These are phyloP conservation scores for Trypanosomatidae sp. DNA, from an alignment of 208 protist genomes.

Conservation along the genomic window DNA sequence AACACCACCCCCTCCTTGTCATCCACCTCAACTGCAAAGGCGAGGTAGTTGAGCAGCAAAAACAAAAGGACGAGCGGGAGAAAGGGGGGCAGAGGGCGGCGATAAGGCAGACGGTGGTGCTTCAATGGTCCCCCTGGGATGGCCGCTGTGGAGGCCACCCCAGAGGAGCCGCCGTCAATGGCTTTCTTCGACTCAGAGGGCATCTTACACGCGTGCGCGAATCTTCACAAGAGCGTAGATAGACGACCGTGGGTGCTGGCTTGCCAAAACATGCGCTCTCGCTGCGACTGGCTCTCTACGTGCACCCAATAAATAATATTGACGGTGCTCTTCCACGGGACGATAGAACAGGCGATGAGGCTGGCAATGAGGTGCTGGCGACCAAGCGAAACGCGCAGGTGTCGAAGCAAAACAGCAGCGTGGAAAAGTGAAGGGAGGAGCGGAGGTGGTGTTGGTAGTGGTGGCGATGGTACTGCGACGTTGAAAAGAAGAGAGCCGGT, in stretches of 20 bases:
- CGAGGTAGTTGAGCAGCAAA: conserved; percentile 66
- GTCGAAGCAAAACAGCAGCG: not conserved
- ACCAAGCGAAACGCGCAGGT: not conserved
- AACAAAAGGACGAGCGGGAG: conserved; percentile 39
- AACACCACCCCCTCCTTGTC: conserved; percentile 30
- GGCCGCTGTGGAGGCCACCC: not conserved
- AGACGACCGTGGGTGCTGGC: not conserved
- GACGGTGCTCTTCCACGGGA: not conserved
- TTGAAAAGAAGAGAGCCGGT: not conserved
- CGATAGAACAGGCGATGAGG: not conserved
- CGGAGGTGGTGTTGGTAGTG: not conserved
- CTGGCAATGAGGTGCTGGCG: not conserved
- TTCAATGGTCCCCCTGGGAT: not conserved
- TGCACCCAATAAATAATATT: too few relatives aligned
- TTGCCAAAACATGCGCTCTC: not conserved
- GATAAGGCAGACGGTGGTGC: conserved; percentile 29
- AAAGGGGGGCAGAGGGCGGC: conserved; percentile 33
- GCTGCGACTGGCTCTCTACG: not conserved
- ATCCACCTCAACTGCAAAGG: conserved; percentile 31
- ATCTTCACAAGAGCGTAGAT: not conserved
- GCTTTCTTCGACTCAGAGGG: not conserved
- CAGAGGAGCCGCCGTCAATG: not conserved
- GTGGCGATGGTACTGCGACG: not conserved
- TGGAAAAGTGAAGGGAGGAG: not conserved
- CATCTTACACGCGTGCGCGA: not conserved